A percentile compares a stretch with the other conserved stretches of the same genome.
phyloP scores from a whole-genome alignment of 139 green algal species.

The Coelastrella sp. region DNA sequence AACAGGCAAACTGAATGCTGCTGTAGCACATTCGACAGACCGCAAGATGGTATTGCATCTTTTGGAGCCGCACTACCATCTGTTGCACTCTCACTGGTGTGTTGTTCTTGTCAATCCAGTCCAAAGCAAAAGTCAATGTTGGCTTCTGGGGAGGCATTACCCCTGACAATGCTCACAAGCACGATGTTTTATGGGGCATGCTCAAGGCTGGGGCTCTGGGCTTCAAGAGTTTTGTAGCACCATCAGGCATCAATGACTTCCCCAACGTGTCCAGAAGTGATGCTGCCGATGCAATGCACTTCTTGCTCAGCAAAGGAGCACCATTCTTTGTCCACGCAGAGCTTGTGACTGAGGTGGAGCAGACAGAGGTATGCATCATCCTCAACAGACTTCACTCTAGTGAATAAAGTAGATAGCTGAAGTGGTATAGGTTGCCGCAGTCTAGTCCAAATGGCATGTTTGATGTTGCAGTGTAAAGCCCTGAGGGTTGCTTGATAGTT shows the following conservation, averaged over 20 bases:
- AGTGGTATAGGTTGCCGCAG: too few relatives aligned
- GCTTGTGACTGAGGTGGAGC: constrained; percentile 62
- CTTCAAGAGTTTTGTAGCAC: constrained; percentile 96
- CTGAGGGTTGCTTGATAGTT: too few relatives aligned
- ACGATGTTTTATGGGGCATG: constrained; percentile 70
- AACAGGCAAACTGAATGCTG: too few relatives aligned
- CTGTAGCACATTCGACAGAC: too few relatives aligned
- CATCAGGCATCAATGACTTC: constrained; percentile 94
- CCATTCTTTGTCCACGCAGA: constrained; percentile 88
- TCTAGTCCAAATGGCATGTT: too few relatives aligned
- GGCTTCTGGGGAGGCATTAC: constrained; percentile 94
- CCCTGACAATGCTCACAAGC: constrained; percentile 84
- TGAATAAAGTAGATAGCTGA: too few relatives aligned
- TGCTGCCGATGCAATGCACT: constrained; percentile 75
- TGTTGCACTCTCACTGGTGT: neutral
- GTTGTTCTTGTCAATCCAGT: constrained; percentile 53
- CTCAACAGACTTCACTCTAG: too few relatives aligned
- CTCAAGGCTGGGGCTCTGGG: constrained; percentile 59
- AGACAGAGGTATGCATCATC: constrained; percentile 47
- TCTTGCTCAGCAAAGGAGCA: constrained; percentile 73
- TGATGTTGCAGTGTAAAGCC: too few relatives aligned
- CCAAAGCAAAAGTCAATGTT: constrained; percentile 79
- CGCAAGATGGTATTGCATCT: neutral
- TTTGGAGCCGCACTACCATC: neutral
- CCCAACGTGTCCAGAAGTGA: constrained; percentile 65